Evolutionary conservation across 1,284 basidiomycete genomes (phyloP), one percentile per base, ranked within the genome.

Genomic region (Sanguinoderma infundibulare): DNA sequence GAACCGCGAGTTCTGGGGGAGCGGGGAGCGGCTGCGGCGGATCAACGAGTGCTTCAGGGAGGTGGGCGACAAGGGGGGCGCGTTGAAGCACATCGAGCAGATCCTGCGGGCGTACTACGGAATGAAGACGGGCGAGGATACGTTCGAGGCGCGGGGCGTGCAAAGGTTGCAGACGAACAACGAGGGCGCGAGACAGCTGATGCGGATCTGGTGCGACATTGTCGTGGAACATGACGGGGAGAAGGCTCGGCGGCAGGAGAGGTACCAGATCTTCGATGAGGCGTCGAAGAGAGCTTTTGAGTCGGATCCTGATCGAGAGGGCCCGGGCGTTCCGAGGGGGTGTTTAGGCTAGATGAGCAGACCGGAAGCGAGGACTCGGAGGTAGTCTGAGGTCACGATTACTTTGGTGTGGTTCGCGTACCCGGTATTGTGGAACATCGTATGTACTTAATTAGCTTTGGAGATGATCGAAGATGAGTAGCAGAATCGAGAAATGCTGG

Each of bases 171-270:
- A 5, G 4, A 51, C n/a, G 1, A 5, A n/a, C 4, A 28, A 54
- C 26, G 26, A 22, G 17, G 28, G 15, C 5, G 15, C 60, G 40
- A 54, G 32, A 47, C 61, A 14, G 56, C 62, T 57, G 15, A 54
- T 54, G 53, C 38, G 38, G 24, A 40, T 54, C 22, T 54, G 53
- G 53, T 39, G 53, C 36, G 28, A 54, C 1, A 32, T 54, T n/a
- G 20, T 17, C 51, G 51, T 35, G 26, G n/a, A 30, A 5, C 14
- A 40, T 26, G 3, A 30, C 12, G 39, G 32, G 15, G n/a, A 51
- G 32, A 32, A n/a, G 20, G 28, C 15, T 5, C 9, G 46, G 12
- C 3, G 35, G 20, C 22, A 14, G 42, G 47, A 44, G 51, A 30
- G 35, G 30, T 12, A 35, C 47, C 6, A 9, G 28, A 17, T 50